Evolutionary conservation across 208 protist species (phyloP).

Genomic region (Lotmaria passim): DNA sequence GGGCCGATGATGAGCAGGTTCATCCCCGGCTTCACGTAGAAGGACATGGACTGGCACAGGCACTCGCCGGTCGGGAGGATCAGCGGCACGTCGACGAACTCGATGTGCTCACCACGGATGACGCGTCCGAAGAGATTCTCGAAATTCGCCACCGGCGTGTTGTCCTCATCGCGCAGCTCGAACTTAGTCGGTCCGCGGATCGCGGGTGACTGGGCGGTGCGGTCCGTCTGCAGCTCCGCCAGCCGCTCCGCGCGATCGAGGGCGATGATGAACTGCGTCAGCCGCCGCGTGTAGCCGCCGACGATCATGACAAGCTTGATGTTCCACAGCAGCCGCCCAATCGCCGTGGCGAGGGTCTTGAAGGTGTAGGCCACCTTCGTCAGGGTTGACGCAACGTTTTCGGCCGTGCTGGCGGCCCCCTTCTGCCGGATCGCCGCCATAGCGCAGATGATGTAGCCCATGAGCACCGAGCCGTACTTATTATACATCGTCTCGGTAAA

Average conservation of each 20-base stretch:
- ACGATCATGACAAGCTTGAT: constrained; percentile 48
- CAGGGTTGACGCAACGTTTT: constrained; percentile 19
- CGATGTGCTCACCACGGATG: constrained; percentile 72
- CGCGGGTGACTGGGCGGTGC: constrained; percentile 22
- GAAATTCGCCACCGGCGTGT: constrained; percentile 6
- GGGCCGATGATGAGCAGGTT: constrained; percentile 92
- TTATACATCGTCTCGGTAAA: constrained; percentile 57
- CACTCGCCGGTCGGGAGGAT: constrained; percentile 60
- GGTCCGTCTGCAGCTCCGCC: constrained; percentile 31
- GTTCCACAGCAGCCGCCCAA: constrained; percentile 55
- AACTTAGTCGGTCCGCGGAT: constrained; percentile 18
- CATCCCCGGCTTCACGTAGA: constrained; percentile 81
- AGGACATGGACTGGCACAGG: constrained; percentile 69
- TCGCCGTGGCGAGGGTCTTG: constrained; percentile 47
- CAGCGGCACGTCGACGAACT: constrained; percentile 80
- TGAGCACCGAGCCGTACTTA: constrained; percentile 62
- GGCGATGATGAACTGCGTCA: constrained; percentile 51
- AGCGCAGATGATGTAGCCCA: constrained; percentile 52
- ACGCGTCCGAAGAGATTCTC: constrained; percentile 31
- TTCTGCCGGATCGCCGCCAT: constrained; percentile 32
- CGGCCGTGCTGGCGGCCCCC: constrained; percentile 6
- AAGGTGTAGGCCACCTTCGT: constrained; percentile 44
- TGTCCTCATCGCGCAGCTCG: constrained; percentile 1
- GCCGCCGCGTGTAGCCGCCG: constrained; percentile 59
- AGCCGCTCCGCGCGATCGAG: constrained; percentile 43